Evolutionary conservation across 164 flowering plant species (phyloP).

Genomic region (Kingdonia uniflora): DNA sequence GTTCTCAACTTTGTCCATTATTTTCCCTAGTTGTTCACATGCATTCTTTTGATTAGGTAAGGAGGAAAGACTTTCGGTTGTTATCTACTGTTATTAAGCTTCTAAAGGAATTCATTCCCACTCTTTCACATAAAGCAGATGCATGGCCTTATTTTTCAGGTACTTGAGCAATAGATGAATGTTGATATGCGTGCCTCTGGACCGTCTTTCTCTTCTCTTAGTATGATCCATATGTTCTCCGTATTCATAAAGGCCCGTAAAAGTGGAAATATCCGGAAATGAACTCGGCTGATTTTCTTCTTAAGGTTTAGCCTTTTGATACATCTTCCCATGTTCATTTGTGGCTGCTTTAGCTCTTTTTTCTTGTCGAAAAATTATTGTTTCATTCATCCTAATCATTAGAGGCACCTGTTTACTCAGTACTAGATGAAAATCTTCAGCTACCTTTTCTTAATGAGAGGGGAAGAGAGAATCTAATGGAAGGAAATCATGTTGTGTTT

Average conservation of each 20-base stretch:
- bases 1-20: neutral
- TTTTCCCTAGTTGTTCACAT: neutral
- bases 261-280: slow-evolving; percentile 90
- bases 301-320: slow-evolving; percentile 47
- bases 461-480: slow-evolving; percentile 79
- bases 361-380: too few relatives aligned
- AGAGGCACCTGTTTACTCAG: too few relatives aligned
- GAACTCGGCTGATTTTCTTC: slow-evolving; percentile 94
- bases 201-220: neutral
- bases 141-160: slow-evolving; percentile 99
- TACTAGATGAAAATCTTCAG: slow-evolving; percentile 37
- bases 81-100: too few relatives aligned
- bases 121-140: slow-evolving; percentile 95
- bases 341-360: too few relatives aligned
- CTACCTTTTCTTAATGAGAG: too few relatives aligned
- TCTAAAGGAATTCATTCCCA: slow-evolving; percentile 79
- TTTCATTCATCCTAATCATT: too few relatives aligned
- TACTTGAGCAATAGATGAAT: slow-evolving; percentile 13
- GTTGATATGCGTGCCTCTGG: neutral
- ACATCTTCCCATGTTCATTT: neutral
- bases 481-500: slow-evolving; percentile 56
- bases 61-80: slow-evolving; percentile 97
- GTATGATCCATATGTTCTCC: slow-evolving; percentile 89
- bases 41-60: slow-evolving; percentile 40
- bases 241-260: slow-evolving; percentile 86